Evolutionary conservation across 2,329 filamentous ascomycete genomes (phyloP), one percentile per base, ranked within the genome.

Genomic region (Plectosphaerella sp.): DNA sequence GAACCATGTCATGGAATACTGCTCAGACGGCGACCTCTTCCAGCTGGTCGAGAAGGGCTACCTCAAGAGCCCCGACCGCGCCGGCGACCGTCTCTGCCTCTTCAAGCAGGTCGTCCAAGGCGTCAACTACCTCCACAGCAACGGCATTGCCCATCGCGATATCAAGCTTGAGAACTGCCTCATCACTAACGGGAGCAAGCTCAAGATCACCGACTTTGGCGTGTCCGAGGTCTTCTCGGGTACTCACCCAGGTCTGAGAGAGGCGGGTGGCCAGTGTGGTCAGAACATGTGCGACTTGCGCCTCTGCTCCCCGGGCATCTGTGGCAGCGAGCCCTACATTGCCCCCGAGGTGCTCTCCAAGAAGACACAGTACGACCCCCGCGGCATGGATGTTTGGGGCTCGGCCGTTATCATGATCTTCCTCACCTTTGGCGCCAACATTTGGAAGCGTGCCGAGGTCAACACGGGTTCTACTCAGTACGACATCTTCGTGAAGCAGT

Each of bases 1-100:
- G 88, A 92, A 91, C 66, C 89, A 95, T 66, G 89, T 96, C 52
- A 96, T 96, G 91, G 90, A 96, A 66, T 95, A 89, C 67, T 96
- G 91, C 72, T 79, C 83, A 3, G 83, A 90, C 59, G 91, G 91
- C 45, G 91, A 96, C 63, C 73, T 96, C 6, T 93, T 88, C 66
- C 77, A 78, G 56, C 73, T 96, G 12, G 86, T 95, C 39, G 81
- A 86, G 58, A 87, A 86, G 65, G 80, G 81, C 35, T 86, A 87
- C 61, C 82, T 95, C 57, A 80, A 75, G 52, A 71, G 75, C 3
- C 78, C 84, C 7, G 84, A 88, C 51, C 83, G 85, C 53, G 74
- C 79, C 15, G 76, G 79, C 52, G 89, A 95, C 64, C 85, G 88
- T 10, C 73, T 88, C 33, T 96, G 91, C 69, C 78, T 96, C 57